phyloP scores from a whole-genome alignment of 179 eudicot species.

The Heliamphora ciliata region DNA sequence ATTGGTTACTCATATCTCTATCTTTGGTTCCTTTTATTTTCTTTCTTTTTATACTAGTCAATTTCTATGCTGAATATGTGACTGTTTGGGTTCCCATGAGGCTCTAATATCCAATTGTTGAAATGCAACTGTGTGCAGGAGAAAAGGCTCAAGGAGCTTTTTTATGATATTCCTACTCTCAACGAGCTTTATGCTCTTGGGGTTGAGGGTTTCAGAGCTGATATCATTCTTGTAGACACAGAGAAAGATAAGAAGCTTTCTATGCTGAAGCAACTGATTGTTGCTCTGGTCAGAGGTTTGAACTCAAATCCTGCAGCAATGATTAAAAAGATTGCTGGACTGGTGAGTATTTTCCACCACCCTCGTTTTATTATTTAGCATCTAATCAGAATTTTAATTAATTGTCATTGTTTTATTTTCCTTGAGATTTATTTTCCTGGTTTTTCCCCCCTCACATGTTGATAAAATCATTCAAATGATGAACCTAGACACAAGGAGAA shows the following conservation, averaged over 20 bases:
- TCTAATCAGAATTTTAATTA: conserved; percentile 2
- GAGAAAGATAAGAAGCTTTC: conserved; percentile 84
- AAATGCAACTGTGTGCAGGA: conserved; percentile 43
- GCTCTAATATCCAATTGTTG: conserved; percentile 6
- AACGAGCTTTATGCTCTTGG: conserved; percentile 69
- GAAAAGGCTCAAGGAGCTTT: conserved; percentile 64
- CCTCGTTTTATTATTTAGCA: background rate
- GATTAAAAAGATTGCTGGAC: conserved; percentile 83
- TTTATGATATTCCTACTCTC: conserved; percentile 66
- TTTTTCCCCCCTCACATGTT: background rate
- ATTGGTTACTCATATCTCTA: too few relatives aligned
- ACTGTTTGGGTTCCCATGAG: background rate
- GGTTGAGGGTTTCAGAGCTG: conserved; percentile 58
- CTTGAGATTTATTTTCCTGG: background rate
- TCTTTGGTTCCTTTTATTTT: too few relatives aligned
- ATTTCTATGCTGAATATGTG: background rate
- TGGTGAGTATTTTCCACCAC: conserved; percentile 41
- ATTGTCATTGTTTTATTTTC: background rate
- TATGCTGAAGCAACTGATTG: conserved; percentile 72
- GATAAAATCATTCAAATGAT: background rate
- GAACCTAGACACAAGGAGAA: background rate
- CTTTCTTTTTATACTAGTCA: too few relatives aligned
- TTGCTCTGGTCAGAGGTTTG: conserved; percentile 68
- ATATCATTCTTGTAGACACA: conserved; percentile 72
- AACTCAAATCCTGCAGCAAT: conserved; percentile 68